Conservation (phyloP, 495 filamentous ascomycete genomes). For the Xanthoparmelia taractica region DNA sequence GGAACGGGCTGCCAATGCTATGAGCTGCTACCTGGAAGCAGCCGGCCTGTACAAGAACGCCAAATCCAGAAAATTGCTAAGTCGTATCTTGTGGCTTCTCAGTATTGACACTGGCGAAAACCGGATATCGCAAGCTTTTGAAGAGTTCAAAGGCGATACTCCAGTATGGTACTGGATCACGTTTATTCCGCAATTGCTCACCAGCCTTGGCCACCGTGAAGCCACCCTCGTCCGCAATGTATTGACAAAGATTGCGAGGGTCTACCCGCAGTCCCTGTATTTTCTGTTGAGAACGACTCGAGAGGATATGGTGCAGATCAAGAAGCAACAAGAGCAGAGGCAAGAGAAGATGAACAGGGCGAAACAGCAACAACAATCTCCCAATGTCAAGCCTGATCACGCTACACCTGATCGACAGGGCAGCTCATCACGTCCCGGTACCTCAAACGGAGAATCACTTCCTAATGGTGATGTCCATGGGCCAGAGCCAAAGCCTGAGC, state of each 20-base stretch:
- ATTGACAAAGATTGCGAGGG: constrained; percentile 86
- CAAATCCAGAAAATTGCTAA: constrained; percentile 92
- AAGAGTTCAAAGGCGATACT: constrained; percentile 90
- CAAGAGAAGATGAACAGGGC: constrained; percentile 51
- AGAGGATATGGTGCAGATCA: constrained; percentile 91
- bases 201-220: constrained; percentile 81
- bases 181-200: constrained; percentile 92
- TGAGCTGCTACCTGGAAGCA: constrained; percentile 94
- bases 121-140: constrained; percentile 70
- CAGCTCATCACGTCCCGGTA: constrained; percentile 38
- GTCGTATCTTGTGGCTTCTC: constrained; percentile 90
- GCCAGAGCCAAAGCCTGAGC: constrained; percentile 26
- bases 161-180: constrained; percentile 99
- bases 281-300: constrained; percentile 86
- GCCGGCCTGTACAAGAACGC: constrained; percentile 92
- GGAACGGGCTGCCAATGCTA: constrained; percentile 73
- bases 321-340: constrained; percentile 77
- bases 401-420: constrained; percentile 31
- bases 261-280: constrained; percentile 89
- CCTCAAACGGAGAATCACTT: constrained; percentile 44
- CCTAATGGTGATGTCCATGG: constrained; percentile 29
- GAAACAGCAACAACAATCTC: constrained; percentile 38
- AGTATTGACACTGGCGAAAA: constrained; percentile 86
- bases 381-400: constrained; percentile 40
- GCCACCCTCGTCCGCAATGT: constrained; percentile 75